phyloP scores from a whole-genome alignment of 352 stramenopile genomes.

The Globisporangium okanoganense region DNA sequence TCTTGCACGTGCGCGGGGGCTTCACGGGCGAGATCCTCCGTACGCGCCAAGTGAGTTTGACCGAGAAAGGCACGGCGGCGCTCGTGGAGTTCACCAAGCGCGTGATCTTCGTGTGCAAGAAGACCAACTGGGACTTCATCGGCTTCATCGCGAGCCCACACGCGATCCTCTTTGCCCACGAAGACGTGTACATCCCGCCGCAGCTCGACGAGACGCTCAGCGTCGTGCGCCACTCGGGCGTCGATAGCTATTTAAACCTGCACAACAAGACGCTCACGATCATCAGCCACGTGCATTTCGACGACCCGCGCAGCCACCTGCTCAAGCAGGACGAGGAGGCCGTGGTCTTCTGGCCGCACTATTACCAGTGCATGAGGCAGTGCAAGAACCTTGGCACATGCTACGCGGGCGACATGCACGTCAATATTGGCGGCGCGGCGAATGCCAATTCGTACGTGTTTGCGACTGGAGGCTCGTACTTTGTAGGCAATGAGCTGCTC shows the following conservation, averaged over 20 bases:
- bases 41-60: conserved; percentile 35
- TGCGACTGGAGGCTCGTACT: conserved; percentile 71
- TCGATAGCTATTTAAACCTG: conserved; percentile 73
- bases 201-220: conserved; percentile 49
- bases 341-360: conserved; percentile 76
- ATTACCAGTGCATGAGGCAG: conserved; percentile 70
- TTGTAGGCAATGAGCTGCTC: conserved; percentile 62
- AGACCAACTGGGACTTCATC: conserved; percentile 79
- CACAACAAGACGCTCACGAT: conserved; percentile 83
- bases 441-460: conserved; percentile 82
- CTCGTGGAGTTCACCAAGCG: conserved; percentile 54
- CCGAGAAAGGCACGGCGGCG: conserved; percentile 41
- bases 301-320: conserved; percentile 48
- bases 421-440: conserved; percentile 55
- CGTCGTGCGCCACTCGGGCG: conserved; percentile 53
- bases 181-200: conserved; percentile 52
- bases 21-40: conserved; percentile 50
- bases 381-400: conserved; percentile 61
- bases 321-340: conserved; percentile 77
- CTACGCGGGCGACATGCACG: conserved; percentile 79
- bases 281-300: conserved; percentile 62
- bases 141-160: conserved; percentile 63
- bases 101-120: conserved; percentile 67
- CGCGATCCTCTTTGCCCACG: conserved; percentile 60
- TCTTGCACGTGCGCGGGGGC: conserved; percentile 52